Base-by-base conservation (phyloP, 129 eudicot genomes). In the Mikania micrantha region DNA sequence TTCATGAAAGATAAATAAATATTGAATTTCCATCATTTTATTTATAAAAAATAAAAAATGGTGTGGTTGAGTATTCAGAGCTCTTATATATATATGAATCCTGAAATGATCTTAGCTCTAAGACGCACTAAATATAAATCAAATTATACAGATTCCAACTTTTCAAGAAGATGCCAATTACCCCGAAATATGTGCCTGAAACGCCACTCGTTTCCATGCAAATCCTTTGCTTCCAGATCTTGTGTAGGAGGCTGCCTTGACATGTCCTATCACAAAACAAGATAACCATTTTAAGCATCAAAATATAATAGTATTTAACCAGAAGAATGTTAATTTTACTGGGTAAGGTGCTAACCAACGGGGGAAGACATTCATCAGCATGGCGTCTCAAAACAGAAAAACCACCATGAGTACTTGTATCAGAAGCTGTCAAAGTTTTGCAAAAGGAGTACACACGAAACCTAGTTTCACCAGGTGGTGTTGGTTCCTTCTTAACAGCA, bases 371-470 rank as follows among this genome's bases (percentile, higher is more conserved):
- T 81, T 91, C 97, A 64, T 91, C 96, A 54, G 97, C 97, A 66
- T 91, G 97, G 22, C 96, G 84, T 76, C 96, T 88, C 36, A 91
- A 73, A 35, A 91, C 97, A 12, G 97, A 91, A 71, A 91, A 91
- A 9, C 97, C 97, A 32, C 97, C 97, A 76, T 91, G 97, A 63
- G 97, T 91, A 71, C 97, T 91, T 12, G 97, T 91, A 73, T 91
- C 97, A 5, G 97, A 91, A 29, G 97, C 97, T n/a, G 97, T 91
- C 58, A 91, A 79, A 27, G 96, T 88, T 65, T 91, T 91, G 79
- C 97, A 91, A 50, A 91, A 91, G 2, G 97, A 88, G 73, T 91
- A 90, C 41, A 88, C 97, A 56, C 81, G 95, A 75, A 85, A 85
- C 29, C 84, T 78, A 2, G 88, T 71, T 19, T 72, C 83, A 12